phyloP scores from a whole-genome alignment of 2,329 filamentous ascomycete species.

The Aspergillus versicolor region DNA sequence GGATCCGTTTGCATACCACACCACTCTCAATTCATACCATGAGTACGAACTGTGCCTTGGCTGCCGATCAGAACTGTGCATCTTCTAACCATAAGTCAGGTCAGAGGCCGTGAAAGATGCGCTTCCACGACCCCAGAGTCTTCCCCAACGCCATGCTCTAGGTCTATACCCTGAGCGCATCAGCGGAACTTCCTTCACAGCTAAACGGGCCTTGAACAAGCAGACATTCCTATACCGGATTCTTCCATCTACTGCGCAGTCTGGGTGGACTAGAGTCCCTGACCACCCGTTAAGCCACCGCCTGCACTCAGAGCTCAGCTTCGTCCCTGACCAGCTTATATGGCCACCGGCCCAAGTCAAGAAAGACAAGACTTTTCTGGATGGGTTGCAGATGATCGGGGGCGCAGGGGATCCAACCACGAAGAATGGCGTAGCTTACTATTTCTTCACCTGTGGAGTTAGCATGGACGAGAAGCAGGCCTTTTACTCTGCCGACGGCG shows the following conservation, averaged over 20 bases:
- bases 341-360: neutral
- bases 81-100: neutral
- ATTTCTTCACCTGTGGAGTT: constrained; percentile 5
- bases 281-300: constrained; percentile 7
- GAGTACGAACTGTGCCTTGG: neutral
- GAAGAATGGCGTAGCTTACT: constrained; percentile 6
- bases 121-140: constrained; percentile 2
- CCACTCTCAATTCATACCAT: constrained; percentile 5
- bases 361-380: constrained; percentile 3
- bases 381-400: constrained; percentile 6
- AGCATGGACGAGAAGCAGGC: constrained; percentile 5
- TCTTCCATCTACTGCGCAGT: constrained; percentile 4
- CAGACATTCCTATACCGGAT: constrained; percentile 8
- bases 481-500: constrained; percentile 7
- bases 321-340: constrained; percentile 3
- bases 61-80: too few relatives aligned
- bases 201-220: constrained; percentile 7
- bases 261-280: neutral
- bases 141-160: constrained; percentile 3
- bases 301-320: neutral
- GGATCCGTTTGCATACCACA: constrained; percentile 1
- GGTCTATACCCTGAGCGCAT: constrained; percentile 9
- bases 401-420: constrained; percentile 1
- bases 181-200: constrained; percentile 6
- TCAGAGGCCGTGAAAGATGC: constrained; percentile 1